Evolutionary conservation across 2,329 filamentous ascomycete genomes (phyloP).

Genomic region (Colletotrichum cuscutae): DNA sequence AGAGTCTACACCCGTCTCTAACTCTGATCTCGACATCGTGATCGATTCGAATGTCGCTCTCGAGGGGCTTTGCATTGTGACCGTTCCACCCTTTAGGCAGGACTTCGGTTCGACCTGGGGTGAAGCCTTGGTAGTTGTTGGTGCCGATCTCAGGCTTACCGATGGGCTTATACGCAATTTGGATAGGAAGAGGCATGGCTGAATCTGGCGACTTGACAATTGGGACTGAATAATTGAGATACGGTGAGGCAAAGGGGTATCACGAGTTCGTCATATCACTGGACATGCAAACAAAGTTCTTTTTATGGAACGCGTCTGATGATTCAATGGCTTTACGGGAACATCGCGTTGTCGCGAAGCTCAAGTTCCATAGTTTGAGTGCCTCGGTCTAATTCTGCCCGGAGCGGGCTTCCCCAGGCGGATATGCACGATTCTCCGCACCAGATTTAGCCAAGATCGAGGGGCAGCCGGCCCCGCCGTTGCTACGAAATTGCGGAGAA

Average conservation of each 20-base stretch:
- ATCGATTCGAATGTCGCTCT: slow-evolving; percentile 52
- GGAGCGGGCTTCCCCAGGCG: not conserved
- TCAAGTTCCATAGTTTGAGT: not conserved
- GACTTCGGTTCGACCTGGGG: slow-evolving; percentile 51
- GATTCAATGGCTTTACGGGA: not conserved
- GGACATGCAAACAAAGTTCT: not conserved
- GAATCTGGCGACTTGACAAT: not conserved
- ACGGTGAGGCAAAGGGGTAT: not conserved
- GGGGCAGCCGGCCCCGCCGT: slow-evolving; percentile 6
- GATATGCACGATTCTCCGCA: not conserved
- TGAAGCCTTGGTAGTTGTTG: slow-evolving; percentile 40
- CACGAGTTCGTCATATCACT: not conserved
- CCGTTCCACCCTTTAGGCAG: slow-evolving; percentile 50
- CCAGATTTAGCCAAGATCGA: not conserved
- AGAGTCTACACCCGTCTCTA: slow-evolving; percentile 54
- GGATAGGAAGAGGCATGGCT: slow-evolving; percentile 31
- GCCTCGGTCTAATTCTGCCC: slow-evolving; percentile 14
- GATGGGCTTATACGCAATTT: slow-evolving; percentile 32
- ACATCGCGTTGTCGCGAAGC: not conserved
- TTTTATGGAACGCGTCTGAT: slow-evolving; percentile 12
- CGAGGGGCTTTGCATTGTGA: slow-evolving; percentile 45
- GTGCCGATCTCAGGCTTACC: slow-evolving; percentile 41
- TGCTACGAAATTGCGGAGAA: not conserved
- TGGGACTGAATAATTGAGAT: not conserved
- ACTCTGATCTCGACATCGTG: slow-evolving; percentile 56